Evolutionary conservation across 345 rosid species (phyloP), one percentile per base, ranked within the genome.

Genomic region (Populus deltoides): DNA sequence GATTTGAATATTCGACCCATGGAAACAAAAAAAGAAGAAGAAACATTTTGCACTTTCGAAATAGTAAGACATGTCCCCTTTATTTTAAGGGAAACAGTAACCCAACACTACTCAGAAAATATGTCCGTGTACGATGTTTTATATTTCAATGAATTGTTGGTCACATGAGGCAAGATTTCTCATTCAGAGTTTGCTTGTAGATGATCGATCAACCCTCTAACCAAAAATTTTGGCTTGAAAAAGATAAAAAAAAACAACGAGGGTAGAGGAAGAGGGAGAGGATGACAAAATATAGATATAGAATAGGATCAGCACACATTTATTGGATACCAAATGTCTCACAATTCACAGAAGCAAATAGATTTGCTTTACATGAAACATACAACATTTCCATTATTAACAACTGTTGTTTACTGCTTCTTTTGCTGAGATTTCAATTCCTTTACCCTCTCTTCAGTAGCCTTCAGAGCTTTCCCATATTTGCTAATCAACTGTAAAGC

Each of bases 401-500:
- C 83, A 22, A 45, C 68, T 25, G 55, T 39, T 66, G 74, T 45
- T 72, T 68, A 72, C 51, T 31, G 55, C 75, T 87, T 78, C 78
- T 89, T 86, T 49, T 85, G 87, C 81, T 89, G 89, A 72, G 93
- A 77, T 77, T 96, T 92, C 79, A 96, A 93, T 73, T 96, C 97
- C 82, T 90, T 81, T 59, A 96, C 91, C 86, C 90, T 88, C 88
- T 93, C 90, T 78, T 96, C 97, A 0, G 99, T 96, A 0, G 84
- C 97, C 79, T 85, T 91, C 78, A 92, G 87, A 24, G 98, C 98
- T 66, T 87, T 85, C 80, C 93, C 97, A 5, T 92, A 91, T 53
- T 61, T 91, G 82, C 75, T 74, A 73, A 96, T 91, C 36, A 93
- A 78, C 99, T 96, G 92, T 45, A 77, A 66, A 36, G 36, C 24